phyloP scores from a whole-genome alignment of 306 rosid genomes.

The Castanea crenata region DNA sequence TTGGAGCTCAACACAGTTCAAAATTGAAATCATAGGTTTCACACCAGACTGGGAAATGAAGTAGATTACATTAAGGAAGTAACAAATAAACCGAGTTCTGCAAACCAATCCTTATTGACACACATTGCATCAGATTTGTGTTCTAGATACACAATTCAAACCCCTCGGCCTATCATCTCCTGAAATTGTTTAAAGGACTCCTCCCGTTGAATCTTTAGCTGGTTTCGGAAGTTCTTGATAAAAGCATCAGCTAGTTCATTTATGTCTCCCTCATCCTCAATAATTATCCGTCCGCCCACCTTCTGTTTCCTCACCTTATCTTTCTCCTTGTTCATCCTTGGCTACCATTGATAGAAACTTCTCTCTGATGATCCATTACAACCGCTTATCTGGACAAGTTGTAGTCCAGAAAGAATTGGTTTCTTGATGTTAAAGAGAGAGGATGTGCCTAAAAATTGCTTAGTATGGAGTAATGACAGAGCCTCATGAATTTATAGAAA shows the following conservation, averaged over 20 bases:
- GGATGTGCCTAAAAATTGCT: neutral
- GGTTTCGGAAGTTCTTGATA: slow-evolving; percentile 56
- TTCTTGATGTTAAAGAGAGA: slow-evolving; percentile 2
- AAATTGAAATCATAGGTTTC: too few relatives aligned
- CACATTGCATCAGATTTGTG: neutral
- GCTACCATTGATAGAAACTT: slow-evolving; percentile 18
- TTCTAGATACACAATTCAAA: slow-evolving; percentile 22
- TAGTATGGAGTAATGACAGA: slow-evolving; percentile 9
- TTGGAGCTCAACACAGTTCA: too few relatives aligned
- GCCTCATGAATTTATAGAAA: slow-evolving; percentile 20
- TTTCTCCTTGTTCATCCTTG: slow-evolving; percentile 10
- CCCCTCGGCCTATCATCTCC: slow-evolving; percentile 38
- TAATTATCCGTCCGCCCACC: neutral
- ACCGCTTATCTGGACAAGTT: neutral
- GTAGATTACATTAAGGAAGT: neutral
- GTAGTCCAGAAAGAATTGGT: neutral
- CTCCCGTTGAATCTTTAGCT: slow-evolving; percentile 50
- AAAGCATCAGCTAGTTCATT: slow-evolving; percentile 57
- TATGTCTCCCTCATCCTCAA: slow-evolving; percentile 33
- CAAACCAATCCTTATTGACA: neutral
- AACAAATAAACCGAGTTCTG: neutral
- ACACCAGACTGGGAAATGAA: too few relatives aligned
- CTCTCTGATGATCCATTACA: slow-evolving; percentile 46
- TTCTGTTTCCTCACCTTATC: slow-evolving; percentile 20
- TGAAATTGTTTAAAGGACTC: slow-evolving; percentile 43